Evolutionary conservation across 495 filamentous ascomycete genomes (phyloP), one percentile per base, ranked within the genome.

Genomic region (Saxophila tyrrhenica): DNA sequence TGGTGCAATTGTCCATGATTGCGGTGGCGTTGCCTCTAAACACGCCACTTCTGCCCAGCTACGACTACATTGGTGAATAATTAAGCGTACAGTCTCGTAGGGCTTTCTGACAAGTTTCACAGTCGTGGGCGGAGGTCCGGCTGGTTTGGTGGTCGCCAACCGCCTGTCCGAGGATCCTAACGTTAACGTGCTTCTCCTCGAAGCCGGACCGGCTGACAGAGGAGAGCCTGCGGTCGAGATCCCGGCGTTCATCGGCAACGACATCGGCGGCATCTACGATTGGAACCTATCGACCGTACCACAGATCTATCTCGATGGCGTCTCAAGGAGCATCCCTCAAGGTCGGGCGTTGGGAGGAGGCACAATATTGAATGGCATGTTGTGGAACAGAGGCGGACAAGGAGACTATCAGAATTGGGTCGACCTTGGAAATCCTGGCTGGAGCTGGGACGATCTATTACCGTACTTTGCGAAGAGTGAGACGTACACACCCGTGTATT

Each of bases 291-390:
- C 52, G 3, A 44, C 41, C 15, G 41, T 44, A 17, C 48, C 60
- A 10, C 62, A 65, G 39, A 39, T 23, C 7, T 52, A 48, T 25
- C 54, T 64, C 2, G 48, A 64, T 48, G 60, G 57, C 20, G 24
- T 15, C 9, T 29, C 62, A n/a, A 51, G 60, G 16, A 47, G 44
- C 22, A 24, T 63, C 19, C 61, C 61, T 10, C 61, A 60, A 43
- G 57, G 61, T 42, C 44, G 35, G 20, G 58, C 38, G 2, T 58
- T 60, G 7, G 58, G 58, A 15, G 61, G 63, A 20, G 51, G 57
- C 35, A 61, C 58, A 16, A 38, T 63, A n/a, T 48, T 65, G 20
- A 65, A 65, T 50, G 56, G 53, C 24, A 60, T 65, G 63, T 44
- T 63, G 1, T 63, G 57, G 61, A 58, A 59, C 48, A 43, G 61